A percentile compares a stretch with the other conserved stretches of the same genome.
Evolutionary conservation across 1,284 basidiomycete genomes (phyloP).

Genomic region (Leccinum pachyderme): DNA sequence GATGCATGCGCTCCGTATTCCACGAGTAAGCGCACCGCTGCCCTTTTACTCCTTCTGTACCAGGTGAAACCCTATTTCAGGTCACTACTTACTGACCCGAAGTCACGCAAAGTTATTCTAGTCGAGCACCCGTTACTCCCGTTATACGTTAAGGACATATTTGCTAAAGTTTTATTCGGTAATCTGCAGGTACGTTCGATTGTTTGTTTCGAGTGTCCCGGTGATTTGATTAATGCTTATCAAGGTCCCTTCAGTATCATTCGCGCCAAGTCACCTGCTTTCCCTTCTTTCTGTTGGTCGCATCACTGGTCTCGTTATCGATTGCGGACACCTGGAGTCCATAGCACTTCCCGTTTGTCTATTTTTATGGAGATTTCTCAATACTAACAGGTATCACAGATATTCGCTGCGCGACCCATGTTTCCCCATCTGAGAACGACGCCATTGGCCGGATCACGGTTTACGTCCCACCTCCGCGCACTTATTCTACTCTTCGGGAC

Average conservation of each 20-base stretch:
- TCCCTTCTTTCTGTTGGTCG: constrained; percentile 83
- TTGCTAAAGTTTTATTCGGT: constrained; percentile 86
- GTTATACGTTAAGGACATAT: constrained; percentile 80
- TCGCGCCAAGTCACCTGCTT: constrained; percentile 84
- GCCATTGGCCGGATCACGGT: constrained; percentile 73
- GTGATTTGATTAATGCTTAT: not conserved
- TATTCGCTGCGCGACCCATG: constrained; percentile 84
- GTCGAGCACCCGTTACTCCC: constrained; percentile 89
- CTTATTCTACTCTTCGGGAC: constrained; percentile 79
- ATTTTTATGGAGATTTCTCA: not conserved
- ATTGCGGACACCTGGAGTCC: constrained; percentile 89
- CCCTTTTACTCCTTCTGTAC: constrained; percentile 2
- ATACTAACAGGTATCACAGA: constrained; percentile 45
- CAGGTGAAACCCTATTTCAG: constrained; percentile 40
- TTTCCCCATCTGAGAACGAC: constrained; percentile 80
- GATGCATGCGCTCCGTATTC: constrained; percentile 73
- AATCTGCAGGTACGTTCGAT: constrained; percentile 74
- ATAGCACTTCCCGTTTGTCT: constrained; percentile 77
- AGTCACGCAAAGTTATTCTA: constrained; percentile 89
- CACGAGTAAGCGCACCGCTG: constrained; percentile 73
- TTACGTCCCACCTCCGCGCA: constrained; percentile 74
- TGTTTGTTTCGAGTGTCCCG: not conserved
- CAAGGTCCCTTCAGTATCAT: constrained; percentile 90
- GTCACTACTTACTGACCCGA: constrained; percentile 89
- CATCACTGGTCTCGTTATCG: constrained; percentile 90